Evolutionary conservation across 768 basidiomycete species (phyloP).

Genomic region (Neoboletus brunneissimus): DNA sequence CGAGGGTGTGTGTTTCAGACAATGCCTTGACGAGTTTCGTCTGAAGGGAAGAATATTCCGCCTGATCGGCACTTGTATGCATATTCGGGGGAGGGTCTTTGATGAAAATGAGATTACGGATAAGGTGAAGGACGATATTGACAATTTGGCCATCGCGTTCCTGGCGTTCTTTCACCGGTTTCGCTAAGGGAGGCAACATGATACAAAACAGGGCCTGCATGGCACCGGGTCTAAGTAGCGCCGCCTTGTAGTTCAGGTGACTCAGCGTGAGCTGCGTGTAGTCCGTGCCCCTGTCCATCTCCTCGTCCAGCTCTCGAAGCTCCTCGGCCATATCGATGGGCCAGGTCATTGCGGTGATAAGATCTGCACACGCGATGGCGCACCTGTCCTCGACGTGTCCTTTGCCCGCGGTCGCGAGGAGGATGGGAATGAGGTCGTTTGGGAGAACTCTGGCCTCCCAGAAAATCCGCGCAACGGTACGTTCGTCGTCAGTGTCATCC

Average conservation of each 20-base stretch:
- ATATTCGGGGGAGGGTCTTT: constrained; percentile 77
- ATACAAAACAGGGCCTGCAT: constrained; percentile 73
- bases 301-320: constrained; percentile 85
- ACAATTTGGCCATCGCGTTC: constrained; percentile 85
- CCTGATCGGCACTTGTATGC: constrained; percentile 70
- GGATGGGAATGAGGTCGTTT: constrained; percentile 85
- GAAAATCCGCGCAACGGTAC: constrained; percentile 92
- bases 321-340: constrained; percentile 96
- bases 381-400: constrained; percentile 78
- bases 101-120: constrained; percentile 94
- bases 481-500: constrained; percentile 95
- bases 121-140: constrained; percentile 81
- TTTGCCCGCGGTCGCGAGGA: constrained; percentile 76
- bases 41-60: constrained; percentile 76
- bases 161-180: constrained; percentile 60
- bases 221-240: constrained; percentile 59
- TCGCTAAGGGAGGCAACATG: constrained; percentile 75
- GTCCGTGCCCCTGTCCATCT: constrained; percentile 76
- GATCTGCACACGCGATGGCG: constrained; percentile 79
- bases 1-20: constrained; percentile 66
- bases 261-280: constrained; percentile 80
- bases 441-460: constrained; percentile 82
- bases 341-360: constrained; percentile 98
- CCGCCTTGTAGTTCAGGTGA: constrained; percentile 88
- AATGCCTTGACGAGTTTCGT: constrained; percentile 70